Base-by-base conservation (phyloP, 805 yeast species). In the Yueomyces sinensis region DNA sequence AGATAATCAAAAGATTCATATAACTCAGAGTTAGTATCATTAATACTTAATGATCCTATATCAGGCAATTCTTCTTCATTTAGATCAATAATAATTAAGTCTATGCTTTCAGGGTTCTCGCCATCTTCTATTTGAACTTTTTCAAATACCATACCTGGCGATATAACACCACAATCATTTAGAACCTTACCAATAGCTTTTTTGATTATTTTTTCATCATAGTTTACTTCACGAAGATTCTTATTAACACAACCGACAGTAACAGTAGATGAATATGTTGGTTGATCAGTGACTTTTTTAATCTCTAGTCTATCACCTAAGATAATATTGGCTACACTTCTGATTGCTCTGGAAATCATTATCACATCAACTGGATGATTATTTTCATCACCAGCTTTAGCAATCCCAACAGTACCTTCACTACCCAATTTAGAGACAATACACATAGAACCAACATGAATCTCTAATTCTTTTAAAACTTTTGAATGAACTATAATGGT, bases 81-180 rank as follows among this genome's bases (percentile, higher is more conserved):
- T 13, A 60, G 45, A 29, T 44, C 52, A 1, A 44, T 34, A 14
- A 53, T 33, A 14, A 52, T 37, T 3, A 52, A 31, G 15, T 48
- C 57, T 7, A 45, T 11, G 4, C 31, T 32, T 5, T 25, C 15
- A 9, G 14, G 13, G 4, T 30, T 29, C 9, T 37, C 37, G 1
- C 30, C 39, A 15, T 41, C 42, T 5, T 41, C 33, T 25, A 52
- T 17, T 3, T 33, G 36, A 18, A 56, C 43, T 9, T 54, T 45
- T 4, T 43, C 38, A 31, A 65, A 54, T 15, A 40, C 42, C 58
- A 68, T 58, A 6, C 79, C 79, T 1, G 84, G 77, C 47, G 70
- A 70, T 1, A 80, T 41, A 7, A 82, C 48, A 0, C 87, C 86
- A 22, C 68, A 58, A 18, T 76, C 77, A 32, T 63, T 58, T 9